Evolutionary conservation across 306 rosid species (phyloP).

Genomic region (Vigna unguiculata): DNA sequence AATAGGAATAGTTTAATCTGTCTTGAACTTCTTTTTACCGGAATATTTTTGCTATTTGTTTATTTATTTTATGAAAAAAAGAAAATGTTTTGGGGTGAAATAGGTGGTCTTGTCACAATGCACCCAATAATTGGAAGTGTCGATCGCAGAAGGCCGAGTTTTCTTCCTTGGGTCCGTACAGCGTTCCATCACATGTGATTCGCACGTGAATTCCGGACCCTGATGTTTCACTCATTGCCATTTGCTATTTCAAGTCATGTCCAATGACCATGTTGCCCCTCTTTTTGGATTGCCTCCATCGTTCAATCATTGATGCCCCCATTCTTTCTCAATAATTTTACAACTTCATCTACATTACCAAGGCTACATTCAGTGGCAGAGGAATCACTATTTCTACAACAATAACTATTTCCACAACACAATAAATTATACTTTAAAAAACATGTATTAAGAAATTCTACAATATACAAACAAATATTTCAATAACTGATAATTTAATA

Average conservation of each 20-base stretch:
- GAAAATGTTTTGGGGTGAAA: background rate
- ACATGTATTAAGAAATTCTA: too few species aligned
- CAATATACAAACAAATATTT: too few species aligned
- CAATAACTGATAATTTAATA: too few species aligned
- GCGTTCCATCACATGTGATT: slow-evolving; percentile 54
- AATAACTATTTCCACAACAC: too few species aligned
- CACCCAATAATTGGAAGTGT: slow-evolving; percentile 43
- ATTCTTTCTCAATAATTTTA: background rate
- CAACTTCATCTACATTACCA: too few species aligned
- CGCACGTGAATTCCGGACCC: slow-evolving; percentile 59
- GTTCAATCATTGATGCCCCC: slow-evolving; percentile 49
- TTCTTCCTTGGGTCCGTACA: slow-evolving; percentile 39
- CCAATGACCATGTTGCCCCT: slow-evolving; percentile 51
- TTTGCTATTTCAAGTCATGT: slow-evolving; percentile 2
- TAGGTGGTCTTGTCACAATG: slow-evolving; percentile 26
- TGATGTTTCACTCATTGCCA: background rate
- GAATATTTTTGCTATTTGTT: background rate
- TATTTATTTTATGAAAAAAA: background rate
- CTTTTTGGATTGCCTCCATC: background rate
- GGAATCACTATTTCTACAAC: too few species aligned
- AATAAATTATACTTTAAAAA: too few species aligned
- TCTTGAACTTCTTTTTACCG: too few species aligned
- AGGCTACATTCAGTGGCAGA: too few species aligned
- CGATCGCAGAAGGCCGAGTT: background rate
- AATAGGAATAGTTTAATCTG: background rate